These are phyloP conservation scores for Zymoseptoria ardabiliae DNA, from an alignment of 2,329 filamentous ascomycete species.

Conservation along the genomic window DNA sequence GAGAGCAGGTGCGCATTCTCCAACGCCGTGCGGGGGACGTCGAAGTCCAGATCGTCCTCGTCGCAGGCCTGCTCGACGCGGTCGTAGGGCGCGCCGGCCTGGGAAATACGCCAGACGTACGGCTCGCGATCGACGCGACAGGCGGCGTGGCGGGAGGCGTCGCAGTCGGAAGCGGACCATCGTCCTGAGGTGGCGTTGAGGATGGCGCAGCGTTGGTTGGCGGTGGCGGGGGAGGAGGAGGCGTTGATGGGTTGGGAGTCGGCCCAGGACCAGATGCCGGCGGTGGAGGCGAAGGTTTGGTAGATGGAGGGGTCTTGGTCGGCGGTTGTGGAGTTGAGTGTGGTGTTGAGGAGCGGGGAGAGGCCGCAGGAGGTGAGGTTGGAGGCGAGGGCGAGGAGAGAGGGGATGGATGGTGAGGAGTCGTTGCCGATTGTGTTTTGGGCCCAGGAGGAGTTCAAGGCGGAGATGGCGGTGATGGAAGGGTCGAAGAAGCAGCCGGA, in stretches of 20 bases:
- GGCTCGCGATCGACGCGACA: conserved; percentile 50
- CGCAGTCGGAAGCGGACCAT: conserved; percentile 54
- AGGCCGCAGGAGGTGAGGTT: conserved; percentile 52
- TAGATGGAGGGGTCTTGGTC: conserved; percentile 43
- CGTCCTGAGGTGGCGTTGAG: conserved; percentile 46
- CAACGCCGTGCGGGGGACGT: conserved; percentile 53
- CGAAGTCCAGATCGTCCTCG: conserved; percentile 40
- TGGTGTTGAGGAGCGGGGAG: conserved; percentile 51
- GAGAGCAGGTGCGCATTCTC: conserved; percentile 54
- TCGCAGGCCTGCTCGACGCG: conserved; percentile 43
- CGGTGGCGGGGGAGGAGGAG: conserved; percentile 24
- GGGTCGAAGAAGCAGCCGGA: conserved; percentile 49
- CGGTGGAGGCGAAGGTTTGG: conserved; percentile 42
- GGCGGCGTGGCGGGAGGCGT: conserved; percentile 43
- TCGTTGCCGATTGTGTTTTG: conserved; percentile 21
- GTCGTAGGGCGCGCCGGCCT: conserved; percentile 31
- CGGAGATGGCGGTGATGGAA: conserved; percentile 34
- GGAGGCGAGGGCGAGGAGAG: conserved; percentile 26
- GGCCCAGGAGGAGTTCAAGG: conserved; percentile 50
- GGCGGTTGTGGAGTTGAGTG: conserved; percentile 47
- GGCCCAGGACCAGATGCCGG: conserved; percentile 54
- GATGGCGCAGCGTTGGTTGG: conserved; percentile 47
- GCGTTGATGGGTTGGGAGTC: conserved; percentile 47
- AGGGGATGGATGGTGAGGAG: conserved; percentile 8
- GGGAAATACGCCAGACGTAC: conserved; percentile 51